Base-by-base conservation (phyloP, 768 basidiomycete species). In the Hygrocybe coccinea region DNA sequence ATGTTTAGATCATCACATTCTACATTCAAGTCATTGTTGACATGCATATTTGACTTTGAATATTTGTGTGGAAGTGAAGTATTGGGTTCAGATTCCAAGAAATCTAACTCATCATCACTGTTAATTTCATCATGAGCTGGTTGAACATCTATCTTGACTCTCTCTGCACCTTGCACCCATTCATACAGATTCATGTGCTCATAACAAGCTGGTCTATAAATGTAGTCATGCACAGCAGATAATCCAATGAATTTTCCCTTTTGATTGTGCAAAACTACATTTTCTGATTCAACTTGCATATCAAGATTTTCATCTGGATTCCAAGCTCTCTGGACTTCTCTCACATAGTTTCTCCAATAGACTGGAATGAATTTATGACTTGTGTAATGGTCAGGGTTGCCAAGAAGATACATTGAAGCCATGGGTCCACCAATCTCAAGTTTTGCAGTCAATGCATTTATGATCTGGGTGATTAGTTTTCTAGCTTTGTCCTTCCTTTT, bases 381-480 rank as follows among this genome's bases (percentile, higher is more conserved):
- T 5, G 64, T 70, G 52, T 71, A 73, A 41, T 71, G 67, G 45
- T 71, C 68, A 21, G 67, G 67, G 57, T 64, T 51, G 19, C 61
- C 65, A 10, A 68, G 52, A 12, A 68, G 50, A 47, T 68, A 65
- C 35, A 64, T 36, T 15, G 55, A 61, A 21, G 61, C 63, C 60
- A 68, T 64, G 1, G 71, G 71, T 19, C 56, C 58, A 0, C 71
- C 71, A 3, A 71, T 66, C 49, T 73, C 71, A 35, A 60, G 37
- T 44, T 67, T 70, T 1, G 67, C 38, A 12, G 61, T 64, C 12
- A 74, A 37, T 6, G 55, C 37, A 53, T 74, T 74, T 0, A 69
- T 61, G 17, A 67, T 62, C 48, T 69, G 64, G 29, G 29, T n/a
- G n/a, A n/a, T n/a, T n/a, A n/a, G n/a, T n/a, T n/a, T n/a, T n/a